These are phyloP conservation scores for Amoeboaphelidium protococcarum DNA, from an alignment of 371 early-diverging fungal genomes.

Conservation along the genomic window DNA sequence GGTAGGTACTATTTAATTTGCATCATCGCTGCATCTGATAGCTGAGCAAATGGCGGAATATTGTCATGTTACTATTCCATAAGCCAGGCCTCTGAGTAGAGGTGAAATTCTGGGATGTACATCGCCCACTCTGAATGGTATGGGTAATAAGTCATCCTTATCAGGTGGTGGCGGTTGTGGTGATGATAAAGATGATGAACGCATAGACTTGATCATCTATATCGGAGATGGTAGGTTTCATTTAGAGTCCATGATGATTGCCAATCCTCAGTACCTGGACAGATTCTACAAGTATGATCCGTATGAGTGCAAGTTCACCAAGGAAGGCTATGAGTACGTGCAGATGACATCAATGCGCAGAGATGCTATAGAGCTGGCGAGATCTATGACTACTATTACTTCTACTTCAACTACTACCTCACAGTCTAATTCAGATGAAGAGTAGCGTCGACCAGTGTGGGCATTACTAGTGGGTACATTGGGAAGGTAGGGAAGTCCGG, in stretches of 20 bases:
- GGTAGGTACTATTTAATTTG: constrained; percentile 95
- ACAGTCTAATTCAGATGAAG: too few relatives aligned
- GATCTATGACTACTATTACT: too few relatives aligned
- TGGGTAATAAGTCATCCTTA: too few relatives aligned
- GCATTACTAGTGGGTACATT: constrained; percentile 86
- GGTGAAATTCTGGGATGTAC: constrained; percentile 99
- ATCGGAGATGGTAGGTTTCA: constrained; percentile 98
- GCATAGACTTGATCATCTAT: too few relatives aligned
- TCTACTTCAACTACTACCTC: too few relatives aligned
- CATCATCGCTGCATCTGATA: constrained; percentile 48
- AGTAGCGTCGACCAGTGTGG: constrained; percentile 35
- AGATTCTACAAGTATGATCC: constrained; percentile 80
- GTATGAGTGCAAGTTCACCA: constrained; percentile 65
- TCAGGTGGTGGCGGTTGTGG: too few relatives aligned
- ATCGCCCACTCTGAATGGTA: constrained; percentile 51
- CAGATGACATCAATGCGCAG: constrained; percentile 68
- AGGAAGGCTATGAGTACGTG: constrained; percentile 75
- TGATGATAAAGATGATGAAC: not conserved
- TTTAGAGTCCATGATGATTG: constrained; percentile 97
- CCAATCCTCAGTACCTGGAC: constrained; percentile 71
- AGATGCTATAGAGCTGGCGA: constrained; percentile 44
- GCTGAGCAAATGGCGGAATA: constrained; percentile 1
- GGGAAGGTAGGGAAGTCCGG: constrained; percentile 93
- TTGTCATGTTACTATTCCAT: constrained; percentile 41
- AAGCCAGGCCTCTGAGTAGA: constrained; percentile 80